Conservation (phyloP, 495 filamentous ascomycete genomes). For the Neohortaea acidophila region DNA sequence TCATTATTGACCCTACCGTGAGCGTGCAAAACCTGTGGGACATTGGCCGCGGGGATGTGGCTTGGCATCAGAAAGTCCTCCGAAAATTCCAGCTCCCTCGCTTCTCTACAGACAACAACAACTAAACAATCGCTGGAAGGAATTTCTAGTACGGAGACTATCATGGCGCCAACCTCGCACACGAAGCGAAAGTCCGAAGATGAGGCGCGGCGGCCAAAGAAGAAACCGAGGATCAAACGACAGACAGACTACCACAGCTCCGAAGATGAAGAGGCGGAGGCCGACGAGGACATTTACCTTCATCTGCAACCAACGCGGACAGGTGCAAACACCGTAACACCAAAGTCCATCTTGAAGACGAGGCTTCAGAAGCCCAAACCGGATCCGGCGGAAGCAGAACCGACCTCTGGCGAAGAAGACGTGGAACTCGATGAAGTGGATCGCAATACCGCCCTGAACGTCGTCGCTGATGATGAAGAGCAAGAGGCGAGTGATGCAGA, state of each 20-base stretch:
- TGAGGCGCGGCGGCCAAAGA: constrained; percentile 20
- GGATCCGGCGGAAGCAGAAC: no score
- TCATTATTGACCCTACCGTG: background rate
- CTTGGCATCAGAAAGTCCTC: no score
- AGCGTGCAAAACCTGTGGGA: background rate
- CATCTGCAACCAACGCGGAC: no score
- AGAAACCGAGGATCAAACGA: constrained; percentile 48
- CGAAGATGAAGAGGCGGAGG: constrained; percentile 29
- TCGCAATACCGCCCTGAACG: constrained; percentile 22
- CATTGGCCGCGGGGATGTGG: background rate
- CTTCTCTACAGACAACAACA: no score
- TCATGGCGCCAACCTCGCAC: constrained; percentile 13
- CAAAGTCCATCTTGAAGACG: constrained; percentile 26
- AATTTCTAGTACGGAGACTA: no score
- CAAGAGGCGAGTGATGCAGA: constrained; percentile 43
- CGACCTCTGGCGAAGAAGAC: no score
- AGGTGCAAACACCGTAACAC: constrained; percentile 9
- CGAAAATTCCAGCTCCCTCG: no score
- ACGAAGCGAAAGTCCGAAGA: constrained; percentile 24
- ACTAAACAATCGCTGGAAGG: no score
- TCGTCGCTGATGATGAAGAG: constrained; percentile 24
- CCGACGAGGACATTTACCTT: background rate
- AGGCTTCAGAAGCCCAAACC: constrained; percentile 12
- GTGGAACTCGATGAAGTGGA: constrained; percentile 23
- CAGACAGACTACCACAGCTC: constrained; percentile 59